Evolutionary conservation across 202 grass and related monocot genomes (phyloP).

Genomic region (Bolboschoenoplectus hybrid): DNA sequence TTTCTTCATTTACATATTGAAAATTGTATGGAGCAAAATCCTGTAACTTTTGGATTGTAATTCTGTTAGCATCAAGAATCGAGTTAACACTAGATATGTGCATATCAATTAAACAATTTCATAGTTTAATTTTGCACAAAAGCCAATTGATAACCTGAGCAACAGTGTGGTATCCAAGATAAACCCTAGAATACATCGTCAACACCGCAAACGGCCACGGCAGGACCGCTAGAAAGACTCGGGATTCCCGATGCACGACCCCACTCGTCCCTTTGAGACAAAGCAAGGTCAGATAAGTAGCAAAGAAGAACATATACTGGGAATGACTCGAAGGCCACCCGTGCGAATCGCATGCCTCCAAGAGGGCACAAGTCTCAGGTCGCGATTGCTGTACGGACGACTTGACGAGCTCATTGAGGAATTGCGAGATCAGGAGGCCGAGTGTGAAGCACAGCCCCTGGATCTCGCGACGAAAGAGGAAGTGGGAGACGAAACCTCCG

Average conservation of each 20-base stretch:
- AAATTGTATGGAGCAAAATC: background rate
- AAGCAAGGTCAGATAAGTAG: slow-evolving; percentile 77
- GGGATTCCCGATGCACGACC: background rate
- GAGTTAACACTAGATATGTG: background rate
- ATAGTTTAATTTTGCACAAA: background rate
- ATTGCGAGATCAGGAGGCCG: slow-evolving; percentile 75
- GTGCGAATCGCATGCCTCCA: slow-evolving; percentile 86
- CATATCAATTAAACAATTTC: slow-evolving; percentile 12
- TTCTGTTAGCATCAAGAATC: background rate
- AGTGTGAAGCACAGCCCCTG: slow-evolving; percentile 84
- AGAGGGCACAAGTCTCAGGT: slow-evolving; percentile 63
- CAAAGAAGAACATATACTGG: slow-evolving; percentile 98
- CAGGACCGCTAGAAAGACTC: slow-evolving; percentile 52
- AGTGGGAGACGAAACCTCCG: slow-evolving; percentile 90
- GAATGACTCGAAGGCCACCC: slow-evolving; percentile 92
- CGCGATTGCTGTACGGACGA: slow-evolving; percentile 80
- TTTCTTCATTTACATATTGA: background rate
- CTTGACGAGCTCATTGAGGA: slow-evolving; percentile 86
- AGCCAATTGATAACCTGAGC: slow-evolving; percentile 58
- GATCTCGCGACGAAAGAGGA: slow-evolving; percentile 93
- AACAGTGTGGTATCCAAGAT: slow-evolving; percentile 91
- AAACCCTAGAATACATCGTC: slow-evolving; percentile 93
- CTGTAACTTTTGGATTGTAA: slow-evolving; percentile 1
- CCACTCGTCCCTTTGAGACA: slow-evolving; percentile 37
- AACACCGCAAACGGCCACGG: slow-evolving; percentile 79